These are phyloP conservation scores for Picocystis sp. DNA, from an alignment of 163 green algal species.

Conservation along the genomic window DNA sequence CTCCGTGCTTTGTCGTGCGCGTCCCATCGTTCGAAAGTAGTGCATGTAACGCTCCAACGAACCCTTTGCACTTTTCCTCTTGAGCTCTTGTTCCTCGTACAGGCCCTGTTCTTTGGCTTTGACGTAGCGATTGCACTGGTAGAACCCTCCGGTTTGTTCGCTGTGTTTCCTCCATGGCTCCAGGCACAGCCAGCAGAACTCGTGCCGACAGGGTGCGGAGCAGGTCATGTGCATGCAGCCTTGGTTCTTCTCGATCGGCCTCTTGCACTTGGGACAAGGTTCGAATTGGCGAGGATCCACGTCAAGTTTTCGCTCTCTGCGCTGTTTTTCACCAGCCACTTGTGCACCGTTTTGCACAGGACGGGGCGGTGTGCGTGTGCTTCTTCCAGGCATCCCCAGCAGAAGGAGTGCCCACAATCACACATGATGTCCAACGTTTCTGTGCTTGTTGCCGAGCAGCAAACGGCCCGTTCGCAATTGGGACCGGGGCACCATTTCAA, in stretches of 20 bases:
- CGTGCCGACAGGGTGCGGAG: constrained; percentile 20
- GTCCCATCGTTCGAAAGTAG: constrained; percentile 95
- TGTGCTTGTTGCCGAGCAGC: constrained; percentile 33
- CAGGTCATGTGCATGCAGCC: constrained; percentile 99
- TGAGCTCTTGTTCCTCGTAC: constrained; percentile 59
- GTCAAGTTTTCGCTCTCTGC: constrained; percentile 90
- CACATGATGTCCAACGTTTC: constrained; percentile 70
- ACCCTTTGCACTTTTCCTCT: constrained; percentile 64
- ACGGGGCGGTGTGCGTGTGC: constrained; percentile 86
- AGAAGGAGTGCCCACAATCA: constrained; percentile 63
- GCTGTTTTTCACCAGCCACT: constrained; percentile 91
- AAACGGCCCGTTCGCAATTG: constrained; percentile 56
- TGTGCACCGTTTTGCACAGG: constrained; percentile 62
- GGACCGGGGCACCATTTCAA: constrained; percentile 66
- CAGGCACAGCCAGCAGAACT: constrained; percentile 80
- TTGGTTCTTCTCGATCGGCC: constrained; percentile 98
- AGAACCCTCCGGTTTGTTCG: constrained; percentile 88
- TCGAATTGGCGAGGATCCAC: constrained; percentile 91
- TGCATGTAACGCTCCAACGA: constrained; percentile 92
- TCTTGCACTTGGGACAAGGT: constrained; percentile 55
- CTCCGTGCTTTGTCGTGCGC: constrained; percentile 51
- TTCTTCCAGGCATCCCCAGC: constrained; percentile 85
- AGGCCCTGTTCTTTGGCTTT: constrained; percentile 48
- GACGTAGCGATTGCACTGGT: constrained; percentile 76
- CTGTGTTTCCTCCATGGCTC: constrained; percentile 78